Evolutionary conservation across 2,329 filamentous ascomycete genomes (phyloP).

Genomic region (Metarhizium humberi): DNA sequence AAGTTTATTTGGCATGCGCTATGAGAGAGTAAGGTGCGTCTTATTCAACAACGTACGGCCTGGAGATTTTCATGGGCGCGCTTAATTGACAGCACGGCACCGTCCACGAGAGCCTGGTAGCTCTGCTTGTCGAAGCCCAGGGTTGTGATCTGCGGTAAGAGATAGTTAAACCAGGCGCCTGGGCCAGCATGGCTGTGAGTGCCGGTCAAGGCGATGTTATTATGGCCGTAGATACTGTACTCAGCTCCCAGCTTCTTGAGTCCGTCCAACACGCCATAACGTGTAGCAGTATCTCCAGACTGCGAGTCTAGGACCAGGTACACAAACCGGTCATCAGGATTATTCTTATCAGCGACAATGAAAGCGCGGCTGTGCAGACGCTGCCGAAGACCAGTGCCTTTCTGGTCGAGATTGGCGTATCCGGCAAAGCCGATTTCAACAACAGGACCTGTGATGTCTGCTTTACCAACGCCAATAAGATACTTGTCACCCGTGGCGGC

Average conservation of each 20-base stretch:
- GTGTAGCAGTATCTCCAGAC: constrained; percentile 80
- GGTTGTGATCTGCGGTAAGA: constrained; percentile 83
- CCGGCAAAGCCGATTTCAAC: constrained; percentile 89
- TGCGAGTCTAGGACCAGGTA: constrained; percentile 84
- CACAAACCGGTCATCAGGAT: constrained; percentile 63
- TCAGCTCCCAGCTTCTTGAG: constrained; percentile 59
- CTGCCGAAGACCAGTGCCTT: constrained; percentile 77
- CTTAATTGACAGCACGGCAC: constrained; percentile 71
- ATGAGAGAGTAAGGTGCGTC: neutral
- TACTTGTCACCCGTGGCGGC: constrained; percentile 26
- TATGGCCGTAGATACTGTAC: constrained; percentile 65
- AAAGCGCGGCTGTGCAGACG: constrained; percentile 84
- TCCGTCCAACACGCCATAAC: constrained; percentile 76
- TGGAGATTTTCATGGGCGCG: constrained; percentile 55
- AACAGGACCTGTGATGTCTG: constrained; percentile 61
- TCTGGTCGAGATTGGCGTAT: constrained; percentile 77
- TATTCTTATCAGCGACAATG: constrained; percentile 62
- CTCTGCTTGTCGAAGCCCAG: constrained; percentile 80
- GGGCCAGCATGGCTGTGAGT: constrained; percentile 91
- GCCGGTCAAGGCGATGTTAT: constrained; percentile 82
- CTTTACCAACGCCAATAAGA: constrained; percentile 46
- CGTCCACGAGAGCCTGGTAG: constrained; percentile 82
- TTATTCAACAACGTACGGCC: constrained; percentile 24
- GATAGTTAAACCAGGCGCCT: constrained; percentile 88
- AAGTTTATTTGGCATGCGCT: neutral